phyloP scores from a whole-genome alignment of 345 rosid species.

The Nasturtium officinale region DNA sequence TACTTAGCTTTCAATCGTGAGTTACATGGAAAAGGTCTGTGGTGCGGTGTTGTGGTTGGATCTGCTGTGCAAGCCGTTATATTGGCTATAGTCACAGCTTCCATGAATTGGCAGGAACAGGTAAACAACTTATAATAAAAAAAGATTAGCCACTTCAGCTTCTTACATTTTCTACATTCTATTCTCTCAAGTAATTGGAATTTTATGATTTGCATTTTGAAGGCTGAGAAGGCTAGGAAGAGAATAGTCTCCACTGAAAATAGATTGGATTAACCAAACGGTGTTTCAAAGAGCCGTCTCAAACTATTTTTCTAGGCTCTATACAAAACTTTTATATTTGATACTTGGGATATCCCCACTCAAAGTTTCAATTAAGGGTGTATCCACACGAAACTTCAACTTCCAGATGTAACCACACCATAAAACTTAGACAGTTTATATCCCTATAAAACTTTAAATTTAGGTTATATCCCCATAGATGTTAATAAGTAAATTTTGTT shows the following conservation, averaged over 20 bases:
- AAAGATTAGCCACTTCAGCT: neutral
- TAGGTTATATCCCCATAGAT: too few species aligned
- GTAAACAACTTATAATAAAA: neutral
- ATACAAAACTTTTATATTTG: too few species aligned
- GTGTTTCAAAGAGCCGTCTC: too few species aligned
- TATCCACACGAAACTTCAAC: too few species aligned
- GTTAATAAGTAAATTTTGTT: too few species aligned
- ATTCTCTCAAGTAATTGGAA: neutral
- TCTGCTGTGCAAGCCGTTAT: slow-evolving; percentile 40
- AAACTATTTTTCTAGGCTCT: too few species aligned
- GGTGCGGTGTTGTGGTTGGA: slow-evolving; percentile 51
- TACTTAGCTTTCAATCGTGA: slow-evolving; percentile 38
- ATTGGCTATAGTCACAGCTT: slow-evolving; percentile 36
- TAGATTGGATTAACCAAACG: neutral
- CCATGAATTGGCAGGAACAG: slow-evolving; percentile 47
- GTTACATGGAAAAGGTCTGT: slow-evolving; percentile 44
- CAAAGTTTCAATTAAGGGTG: too few species aligned
- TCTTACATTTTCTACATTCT: neutral
- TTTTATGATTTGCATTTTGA: slow-evolving; percentile 18
- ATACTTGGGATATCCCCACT: too few species aligned
- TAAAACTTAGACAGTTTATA: too few species aligned
- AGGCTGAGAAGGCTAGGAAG: slow-evolving; percentile 34
- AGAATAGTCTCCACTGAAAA: slow-evolving; percentile 18
- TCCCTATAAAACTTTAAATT: too few species aligned
- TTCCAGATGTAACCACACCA: too few species aligned